A percentile compares a stretch with the other conserved stretches of the same genome.
Conservation (phyloP, 164 flowering plant species). For the Buxus sempervirens region DNA sequence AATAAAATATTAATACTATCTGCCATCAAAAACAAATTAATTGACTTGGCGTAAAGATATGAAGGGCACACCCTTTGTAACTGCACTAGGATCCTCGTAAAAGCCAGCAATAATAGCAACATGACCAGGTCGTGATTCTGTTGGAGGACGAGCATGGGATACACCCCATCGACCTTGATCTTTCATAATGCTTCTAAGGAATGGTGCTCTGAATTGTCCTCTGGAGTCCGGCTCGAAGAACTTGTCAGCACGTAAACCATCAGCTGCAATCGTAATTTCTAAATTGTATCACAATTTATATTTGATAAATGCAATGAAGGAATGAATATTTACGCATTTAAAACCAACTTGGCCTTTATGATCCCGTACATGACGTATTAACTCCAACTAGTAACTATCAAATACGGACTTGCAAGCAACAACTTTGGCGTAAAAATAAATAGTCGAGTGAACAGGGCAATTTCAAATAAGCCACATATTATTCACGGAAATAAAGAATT, state of each 20-base stretch:
- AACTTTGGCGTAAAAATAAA: too few relatives aligned
- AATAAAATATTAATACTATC: background rate
- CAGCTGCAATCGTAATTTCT: constrained; percentile 51
- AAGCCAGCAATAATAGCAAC: constrained; percentile 93
- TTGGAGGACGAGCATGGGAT: constrained; percentile 98
- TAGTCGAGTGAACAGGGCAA: too few relatives aligned
- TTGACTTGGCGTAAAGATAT: constrained; percentile 1
- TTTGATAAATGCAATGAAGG: too few relatives aligned
- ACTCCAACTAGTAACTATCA: too few relatives aligned
- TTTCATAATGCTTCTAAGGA: constrained; percentile 78
- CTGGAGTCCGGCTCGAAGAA: constrained; percentile 84
- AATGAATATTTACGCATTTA: background rate
- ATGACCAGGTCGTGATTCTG: constrained; percentile 99
- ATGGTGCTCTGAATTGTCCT: constrained; percentile 82
- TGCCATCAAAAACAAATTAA: background rate
- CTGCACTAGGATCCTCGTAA: constrained; percentile 98
- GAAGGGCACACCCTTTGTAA: constrained; percentile 69
- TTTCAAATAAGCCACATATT: too few relatives aligned
- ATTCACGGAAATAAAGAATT: too few relatives aligned
- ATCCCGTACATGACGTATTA: too few relatives aligned
- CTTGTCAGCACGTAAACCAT: constrained; percentile 95
- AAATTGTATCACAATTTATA: too few relatives aligned
- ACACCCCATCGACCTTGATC: constrained; percentile 91
- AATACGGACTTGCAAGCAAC: too few relatives aligned
- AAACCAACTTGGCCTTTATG: background rate